These are phyloP conservation scores for Cystobasidium onofrii DNA, from an alignment of 768 basidiomycete species.

Conservation along the genomic window DNA sequence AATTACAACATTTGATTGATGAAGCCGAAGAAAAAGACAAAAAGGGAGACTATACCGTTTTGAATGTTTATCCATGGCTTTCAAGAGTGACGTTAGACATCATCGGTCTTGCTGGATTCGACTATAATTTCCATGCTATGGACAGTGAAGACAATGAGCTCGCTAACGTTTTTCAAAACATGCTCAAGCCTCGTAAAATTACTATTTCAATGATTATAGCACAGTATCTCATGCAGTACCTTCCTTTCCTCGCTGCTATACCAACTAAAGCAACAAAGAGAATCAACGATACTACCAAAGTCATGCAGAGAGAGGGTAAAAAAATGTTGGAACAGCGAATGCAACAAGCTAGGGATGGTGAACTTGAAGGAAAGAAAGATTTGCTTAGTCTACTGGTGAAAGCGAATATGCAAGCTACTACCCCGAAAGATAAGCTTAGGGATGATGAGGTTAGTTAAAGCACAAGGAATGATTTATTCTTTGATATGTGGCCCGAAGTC, in stretches of 20 bases:
- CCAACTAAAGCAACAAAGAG: slow-evolving; percentile 22
- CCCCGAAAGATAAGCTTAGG: neutral
- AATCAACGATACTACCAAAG: neutral
- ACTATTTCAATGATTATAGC: neutral
- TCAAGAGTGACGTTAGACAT: slow-evolving; percentile 44
- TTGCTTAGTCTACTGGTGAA: slow-evolving; percentile 31
- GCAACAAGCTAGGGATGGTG: slow-evolving; percentile 1
- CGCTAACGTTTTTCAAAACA: slow-evolving; percentile 34
- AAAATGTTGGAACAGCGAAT: slow-evolving; percentile 34
- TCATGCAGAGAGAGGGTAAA: slow-evolving; percentile 34
- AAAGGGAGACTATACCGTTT: neutral
- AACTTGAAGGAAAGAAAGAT: slow-evolving; percentile 20
- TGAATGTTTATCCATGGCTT: slow-evolving; percentile 45
- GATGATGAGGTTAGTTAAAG: slow-evolving; percentile 20
- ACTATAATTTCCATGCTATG: slow-evolving; percentile 35
- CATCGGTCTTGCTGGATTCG: slow-evolving; percentile 40
- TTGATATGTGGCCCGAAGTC: too few relatives aligned
- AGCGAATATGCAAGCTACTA: slow-evolving; percentile 14
- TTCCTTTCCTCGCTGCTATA: slow-evolving; percentile 35
- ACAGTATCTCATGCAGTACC: slow-evolving; percentile 11
- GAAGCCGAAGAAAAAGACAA: neutral
- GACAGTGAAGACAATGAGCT: slow-evolving; percentile 22
- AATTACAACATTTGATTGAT: neutral
- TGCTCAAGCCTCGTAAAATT: slow-evolving; percentile 31
- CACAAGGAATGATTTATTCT: neutral